Percentiles rank a stretch among this genome's conserved stretches.
phyloP scores from a whole-genome alignment of 1,284 basidiomycete genomes.

The Pyrrhoderma noxium region DNA sequence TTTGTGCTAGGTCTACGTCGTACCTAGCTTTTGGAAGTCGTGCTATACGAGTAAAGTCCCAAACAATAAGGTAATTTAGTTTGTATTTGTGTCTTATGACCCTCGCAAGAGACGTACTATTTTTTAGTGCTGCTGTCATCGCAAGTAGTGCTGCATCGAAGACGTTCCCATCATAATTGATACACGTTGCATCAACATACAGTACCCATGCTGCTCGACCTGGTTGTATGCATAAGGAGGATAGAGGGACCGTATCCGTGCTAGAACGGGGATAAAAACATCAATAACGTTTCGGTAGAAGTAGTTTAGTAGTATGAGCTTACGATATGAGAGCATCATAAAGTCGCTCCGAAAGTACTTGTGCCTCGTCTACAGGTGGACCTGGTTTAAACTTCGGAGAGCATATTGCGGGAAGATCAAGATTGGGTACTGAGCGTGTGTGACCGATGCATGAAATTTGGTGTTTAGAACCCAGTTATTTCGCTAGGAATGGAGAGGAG shows the following conservation, averaged over 20 bases:
- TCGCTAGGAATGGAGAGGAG: not conserved
- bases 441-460: too few relatives aligned
- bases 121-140: slow-evolving; percentile 78
- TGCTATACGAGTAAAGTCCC: slow-evolving; percentile 43
- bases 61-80: not conserved
- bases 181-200: slow-evolving; percentile 90
- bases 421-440: slow-evolving; percentile 57
- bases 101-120: slow-evolving; percentile 49
- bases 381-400: slow-evolving; percentile 92
- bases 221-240: slow-evolving; percentile 72
- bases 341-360: slow-evolving; percentile 77
- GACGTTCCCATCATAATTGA: slow-evolving; percentile 95
- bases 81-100: not conserved
- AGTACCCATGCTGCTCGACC: slow-evolving; percentile 85
- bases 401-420: slow-evolving; percentile 89
- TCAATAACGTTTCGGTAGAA: not conserved
- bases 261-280: slow-evolving; percentile 33
- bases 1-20: slow-evolving; percentile 59
- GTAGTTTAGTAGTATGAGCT: slow-evolving; percentile 22
- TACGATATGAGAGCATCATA: slow-evolving; percentile 73
- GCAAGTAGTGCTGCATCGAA: slow-evolving; percentile 88
- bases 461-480: slow-evolving; percentile 1
- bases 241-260: slow-evolving; percentile 57
- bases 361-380: slow-evolving; percentile 87
- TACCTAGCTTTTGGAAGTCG: slow-evolving; percentile 68